Conservation (phyloP, 2,329 filamentous ascomycete species). For the Talaromyces sp. region DNA sequence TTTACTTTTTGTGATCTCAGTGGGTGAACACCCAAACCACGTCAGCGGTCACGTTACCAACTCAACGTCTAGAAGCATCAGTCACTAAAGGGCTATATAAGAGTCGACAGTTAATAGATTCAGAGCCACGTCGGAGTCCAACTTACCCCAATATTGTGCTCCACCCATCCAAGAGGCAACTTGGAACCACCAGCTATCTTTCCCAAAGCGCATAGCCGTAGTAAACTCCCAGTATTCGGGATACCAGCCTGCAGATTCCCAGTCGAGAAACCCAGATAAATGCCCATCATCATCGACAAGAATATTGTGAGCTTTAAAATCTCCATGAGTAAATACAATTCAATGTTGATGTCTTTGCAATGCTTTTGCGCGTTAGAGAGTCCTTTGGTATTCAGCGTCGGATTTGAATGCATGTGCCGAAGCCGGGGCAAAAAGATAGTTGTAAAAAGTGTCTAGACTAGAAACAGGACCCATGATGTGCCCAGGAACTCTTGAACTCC, state of each 20-base stretch:
- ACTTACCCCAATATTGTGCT: constrained; percentile 15
- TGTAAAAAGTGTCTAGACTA: constrained; percentile 22
- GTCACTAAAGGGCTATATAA: constrained; percentile 12
- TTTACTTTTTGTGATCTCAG: too few species aligned
- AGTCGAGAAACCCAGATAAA: constrained; percentile 14
- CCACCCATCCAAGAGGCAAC: constrained; percentile 16
- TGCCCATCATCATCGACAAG: constrained; percentile 16
- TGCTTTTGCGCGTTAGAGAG: constrained; percentile 19
- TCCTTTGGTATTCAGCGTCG: constrained; percentile 20
- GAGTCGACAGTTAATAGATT: constrained; percentile 19
- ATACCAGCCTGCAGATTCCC: too few species aligned
- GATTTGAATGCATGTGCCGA: constrained; percentile 25
- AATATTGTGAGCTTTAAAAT: constrained; percentile 20
- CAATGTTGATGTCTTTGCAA: constrained; percentile 5
- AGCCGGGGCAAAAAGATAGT: constrained; percentile 19
- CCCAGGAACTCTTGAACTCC: constrained; percentile 27
- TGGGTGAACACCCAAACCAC: too few species aligned
- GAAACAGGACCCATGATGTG: constrained; percentile 29
- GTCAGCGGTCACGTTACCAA: too few species aligned
- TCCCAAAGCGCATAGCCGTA: constrained; percentile 15
- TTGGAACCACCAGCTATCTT: constrained; percentile 19
- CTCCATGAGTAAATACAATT: constrained; percentile 18
- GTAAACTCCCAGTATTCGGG: too few species aligned
- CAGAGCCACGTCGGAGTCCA: constrained; percentile 16
- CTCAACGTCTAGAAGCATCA: too few species aligned